These are phyloP conservation scores for Hymenoscyphus salicellus DNA, from an alignment of 2,329 filamentous ascomycete species.

Conservation along the genomic window DNA sequence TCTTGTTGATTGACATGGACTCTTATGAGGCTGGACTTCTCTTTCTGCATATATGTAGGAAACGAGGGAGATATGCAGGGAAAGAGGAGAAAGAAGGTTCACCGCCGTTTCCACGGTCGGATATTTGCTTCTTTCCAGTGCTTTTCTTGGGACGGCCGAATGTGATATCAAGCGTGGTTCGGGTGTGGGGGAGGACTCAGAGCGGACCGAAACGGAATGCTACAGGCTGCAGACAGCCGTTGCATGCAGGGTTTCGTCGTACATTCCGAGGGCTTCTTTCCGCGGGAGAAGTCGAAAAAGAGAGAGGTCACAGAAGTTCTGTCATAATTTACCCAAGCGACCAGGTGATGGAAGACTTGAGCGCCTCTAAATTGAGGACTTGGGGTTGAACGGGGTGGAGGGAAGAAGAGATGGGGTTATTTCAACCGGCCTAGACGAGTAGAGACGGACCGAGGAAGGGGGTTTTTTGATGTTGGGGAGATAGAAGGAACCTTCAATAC, in stretches of 20 bases:
- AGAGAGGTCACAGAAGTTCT: conserved; percentile 8
- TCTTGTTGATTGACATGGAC: neutral
- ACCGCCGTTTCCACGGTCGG: conserved; percentile 9
- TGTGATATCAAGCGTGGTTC: conserved; percentile 8
- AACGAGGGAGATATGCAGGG: neutral
- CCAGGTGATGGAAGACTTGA: neutral
- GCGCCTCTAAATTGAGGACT: neutral
- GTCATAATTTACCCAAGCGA: conserved; percentile 19
- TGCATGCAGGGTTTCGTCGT: conserved; percentile 10
- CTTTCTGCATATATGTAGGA: neutral
- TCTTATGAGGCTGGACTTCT: neutral
- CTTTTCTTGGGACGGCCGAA: conserved; percentile 9
- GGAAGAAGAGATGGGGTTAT: conserved; percentile 7
- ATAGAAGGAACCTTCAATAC: neutral
- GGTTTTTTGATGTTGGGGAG: neutral
- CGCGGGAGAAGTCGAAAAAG: conserved; percentile 8
- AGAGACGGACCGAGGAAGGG: neutral
- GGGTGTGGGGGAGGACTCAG: conserved; percentile 15
- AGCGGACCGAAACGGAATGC: conserved; percentile 22
- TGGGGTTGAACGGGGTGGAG: conserved; percentile 11
- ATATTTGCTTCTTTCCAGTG: conserved; percentile 4
- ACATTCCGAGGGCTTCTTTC: conserved; percentile 9
- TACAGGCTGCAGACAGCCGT: conserved; percentile 25
- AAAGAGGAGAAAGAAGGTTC: conserved; percentile 1
- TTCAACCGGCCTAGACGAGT: conserved; percentile 2